Evolutionary conservation across 1,284 basidiomycete species (phyloP).

Genomic region (Puccinia triticina): DNA sequence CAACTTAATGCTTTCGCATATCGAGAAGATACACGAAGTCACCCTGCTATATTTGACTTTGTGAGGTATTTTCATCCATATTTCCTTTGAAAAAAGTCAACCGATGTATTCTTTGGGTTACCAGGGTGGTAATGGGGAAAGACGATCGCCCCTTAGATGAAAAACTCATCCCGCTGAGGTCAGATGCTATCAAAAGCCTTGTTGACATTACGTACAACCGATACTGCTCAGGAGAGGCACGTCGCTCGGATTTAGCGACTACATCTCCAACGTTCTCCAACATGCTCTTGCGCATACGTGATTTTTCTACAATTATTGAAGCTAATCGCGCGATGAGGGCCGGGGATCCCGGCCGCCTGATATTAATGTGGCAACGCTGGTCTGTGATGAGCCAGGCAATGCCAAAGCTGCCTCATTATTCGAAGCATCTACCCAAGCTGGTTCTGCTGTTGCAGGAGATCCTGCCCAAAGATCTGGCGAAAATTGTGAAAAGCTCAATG

Average conservation of each 20-base stretch:
- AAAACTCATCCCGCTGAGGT: not conserved
- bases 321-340: too few species aligned
- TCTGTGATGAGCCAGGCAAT: not conserved
- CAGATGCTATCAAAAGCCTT: not conserved
- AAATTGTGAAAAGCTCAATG: not conserved
- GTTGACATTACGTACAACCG: not conserved
- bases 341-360: not conserved
- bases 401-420: not conserved
- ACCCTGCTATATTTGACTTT: too few species aligned
- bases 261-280: not conserved
- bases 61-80: too few species aligned
- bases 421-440: not conserved
- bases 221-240: not conserved
- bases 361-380: slow-evolving; percentile 20
- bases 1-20: too few species aligned
- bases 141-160: not conserved
- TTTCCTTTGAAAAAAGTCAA: too few species aligned
- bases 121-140: not conserved
- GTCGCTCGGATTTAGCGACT: not conserved
- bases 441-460: not conserved
- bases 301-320: slow-evolving; percentile 26
- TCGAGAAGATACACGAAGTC: too few species aligned
- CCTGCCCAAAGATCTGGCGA: not conserved
- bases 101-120: too few species aligned
- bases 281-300: not conserved